Evolutionary conservation across 768 basidiomycete species (phyloP).

Genomic region (Russula earlei): DNA sequence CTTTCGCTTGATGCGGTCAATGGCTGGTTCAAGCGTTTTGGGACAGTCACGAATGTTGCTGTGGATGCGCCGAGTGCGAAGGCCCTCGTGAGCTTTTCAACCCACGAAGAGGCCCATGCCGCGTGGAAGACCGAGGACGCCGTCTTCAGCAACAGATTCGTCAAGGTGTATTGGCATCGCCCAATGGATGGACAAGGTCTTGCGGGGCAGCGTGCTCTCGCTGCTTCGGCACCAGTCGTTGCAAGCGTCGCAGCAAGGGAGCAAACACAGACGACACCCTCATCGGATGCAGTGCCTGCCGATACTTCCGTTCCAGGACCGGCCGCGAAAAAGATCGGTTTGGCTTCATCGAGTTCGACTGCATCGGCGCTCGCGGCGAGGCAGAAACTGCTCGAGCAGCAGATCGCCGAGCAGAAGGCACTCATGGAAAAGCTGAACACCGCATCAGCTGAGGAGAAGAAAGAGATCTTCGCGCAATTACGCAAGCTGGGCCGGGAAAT

Average conservation of each 20-base stretch:
- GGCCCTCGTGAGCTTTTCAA: constrained; percentile 80
- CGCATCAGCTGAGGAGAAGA: constrained; percentile 64
- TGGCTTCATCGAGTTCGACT: constrained; percentile 23
- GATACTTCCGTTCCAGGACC: constrained; percentile 24
- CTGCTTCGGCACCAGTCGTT: constrained; percentile 69
- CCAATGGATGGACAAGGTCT: constrained; percentile 88
- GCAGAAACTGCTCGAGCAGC: constrained; percentile 67
- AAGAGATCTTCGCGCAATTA: constrained; percentile 64
- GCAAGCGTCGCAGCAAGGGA: constrained; percentile 47
- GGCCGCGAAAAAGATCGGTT: constrained; percentile 31
- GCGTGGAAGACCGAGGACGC: constrained; percentile 94
- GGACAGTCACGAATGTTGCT: constrained; percentile 85
- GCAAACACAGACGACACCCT: constrained; percentile 14
- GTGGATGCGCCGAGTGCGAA: constrained; percentile 67
- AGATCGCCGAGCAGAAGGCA: constrained; percentile 82
- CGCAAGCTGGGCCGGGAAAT: constrained; percentile 75
- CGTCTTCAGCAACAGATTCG: constrained; percentile 90
- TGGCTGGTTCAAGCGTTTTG: constrained; percentile 87
- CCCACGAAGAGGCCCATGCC: constrained; percentile 72
- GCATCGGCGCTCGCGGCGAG: constrained; percentile 56
- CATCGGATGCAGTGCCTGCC: constrained; percentile 19
- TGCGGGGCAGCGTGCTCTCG: constrained; percentile 65
- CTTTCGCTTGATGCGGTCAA: constrained; percentile 71
- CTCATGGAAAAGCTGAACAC: constrained; percentile 63
- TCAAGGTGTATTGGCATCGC: constrained; percentile 92